phyloP scores from a whole-genome alignment of 495 filamentous ascomycete genomes.

The Aspergillus wentii region DNA sequence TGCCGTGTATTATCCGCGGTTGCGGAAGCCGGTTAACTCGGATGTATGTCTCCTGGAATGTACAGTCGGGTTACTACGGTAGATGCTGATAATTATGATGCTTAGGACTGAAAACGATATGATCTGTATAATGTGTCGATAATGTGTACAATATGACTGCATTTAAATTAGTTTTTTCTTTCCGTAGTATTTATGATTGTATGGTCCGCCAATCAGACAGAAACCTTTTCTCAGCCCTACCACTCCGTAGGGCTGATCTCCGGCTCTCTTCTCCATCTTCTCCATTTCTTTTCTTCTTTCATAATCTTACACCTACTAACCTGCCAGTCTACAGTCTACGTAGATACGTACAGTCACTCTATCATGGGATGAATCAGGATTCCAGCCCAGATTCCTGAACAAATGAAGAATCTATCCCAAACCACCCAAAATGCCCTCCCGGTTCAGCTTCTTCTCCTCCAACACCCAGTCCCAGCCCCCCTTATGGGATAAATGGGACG shows the following conservation, averaged over 20 bases:
- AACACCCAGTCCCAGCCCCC: constrained; percentile 71
- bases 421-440: constrained; percentile 12
- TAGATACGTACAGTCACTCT: background rate
- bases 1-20: constrained; percentile 25
- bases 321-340: too few species aligned
- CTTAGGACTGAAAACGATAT: background rate
- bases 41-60: too few species aligned
- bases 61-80: too few species aligned
- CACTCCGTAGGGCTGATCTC: background rate
- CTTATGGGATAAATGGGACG: too few species aligned
- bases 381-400: too few species aligned
- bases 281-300: background rate
- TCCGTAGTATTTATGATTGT: too few species aligned
- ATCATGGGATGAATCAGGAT: background rate
- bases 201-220: too few species aligned
- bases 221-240: background rate
- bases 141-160: background rate
- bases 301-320: too few species aligned
- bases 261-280: background rate
- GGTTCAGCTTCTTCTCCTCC: constrained; percentile 90
- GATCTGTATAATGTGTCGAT: background rate
- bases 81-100: too few species aligned
- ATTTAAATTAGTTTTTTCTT: too few species aligned
- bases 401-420: too few species aligned
- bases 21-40: constrained; percentile 14